Percentiles rank a stretch among this genome's conserved stretches.
These are phyloP conservation scores for Hirschfeldia incana DNA, from an alignment of 345 rosid species.

Conservation along the genomic window DNA sequence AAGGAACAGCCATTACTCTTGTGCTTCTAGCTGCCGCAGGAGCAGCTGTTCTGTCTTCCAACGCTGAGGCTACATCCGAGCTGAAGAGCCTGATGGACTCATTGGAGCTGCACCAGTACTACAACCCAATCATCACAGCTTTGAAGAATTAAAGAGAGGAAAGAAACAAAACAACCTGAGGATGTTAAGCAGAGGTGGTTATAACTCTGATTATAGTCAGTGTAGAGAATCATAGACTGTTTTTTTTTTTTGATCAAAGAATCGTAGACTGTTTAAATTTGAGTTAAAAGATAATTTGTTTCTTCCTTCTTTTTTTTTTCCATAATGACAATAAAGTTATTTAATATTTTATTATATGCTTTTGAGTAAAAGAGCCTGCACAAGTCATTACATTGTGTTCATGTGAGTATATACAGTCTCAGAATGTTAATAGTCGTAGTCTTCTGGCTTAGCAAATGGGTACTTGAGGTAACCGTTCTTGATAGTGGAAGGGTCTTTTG, in stretches of 20 bases:
- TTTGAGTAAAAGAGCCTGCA: conserved; percentile 8
- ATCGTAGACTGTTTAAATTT: background rate
- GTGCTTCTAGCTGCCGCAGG: background rate
- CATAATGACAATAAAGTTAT: conserved; percentile 35
- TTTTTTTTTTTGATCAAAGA: background rate
- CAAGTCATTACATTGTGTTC: background rate
- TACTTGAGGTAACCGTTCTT: conserved; percentile 55
- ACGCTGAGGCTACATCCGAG: conserved; percentile 32
- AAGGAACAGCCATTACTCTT: background rate
- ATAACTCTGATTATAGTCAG: conserved; percentile 24
- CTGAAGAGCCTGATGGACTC: conserved; percentile 35
- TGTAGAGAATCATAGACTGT: conserved; percentile 20
- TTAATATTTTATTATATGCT: conserved; percentile 20
- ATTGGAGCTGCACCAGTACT: conserved; percentile 17
- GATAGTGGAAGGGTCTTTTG: conserved; percentile 62
- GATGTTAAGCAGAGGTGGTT: conserved; percentile 23
- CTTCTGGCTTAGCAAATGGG: conserved; percentile 85
- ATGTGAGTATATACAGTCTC: conserved; percentile 13
- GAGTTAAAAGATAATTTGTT: conserved; percentile 19
- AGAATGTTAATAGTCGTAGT: conserved; percentile 47
- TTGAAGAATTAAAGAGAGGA: conserved; percentile 26
- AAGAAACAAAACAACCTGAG: background rate
- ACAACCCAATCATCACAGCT: conserved; percentile 16
- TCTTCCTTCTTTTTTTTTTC: background rate
- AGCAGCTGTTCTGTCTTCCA: conserved; percentile 25